Percentiles rank a stretch among this genome's conserved stretches.
Conservation (phyloP, 768 basidiomycete species). For the Austroboletus festivus region DNA sequence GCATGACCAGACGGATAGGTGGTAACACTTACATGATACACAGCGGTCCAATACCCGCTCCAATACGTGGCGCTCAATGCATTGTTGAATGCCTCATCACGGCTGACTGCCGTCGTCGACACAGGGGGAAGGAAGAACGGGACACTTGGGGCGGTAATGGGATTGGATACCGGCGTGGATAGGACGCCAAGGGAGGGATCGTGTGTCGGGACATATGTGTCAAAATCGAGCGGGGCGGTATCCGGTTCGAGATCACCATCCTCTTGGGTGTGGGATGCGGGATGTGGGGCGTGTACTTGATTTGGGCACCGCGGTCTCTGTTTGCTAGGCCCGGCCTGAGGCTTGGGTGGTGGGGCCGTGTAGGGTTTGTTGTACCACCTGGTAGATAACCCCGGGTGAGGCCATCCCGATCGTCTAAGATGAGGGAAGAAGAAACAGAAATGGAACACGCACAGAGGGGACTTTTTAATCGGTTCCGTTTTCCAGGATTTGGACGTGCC, state of each 20-base stretch:
- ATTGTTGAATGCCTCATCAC: slow-evolving; percentile 74
- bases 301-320: neutral
- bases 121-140: slow-evolving; percentile 32
- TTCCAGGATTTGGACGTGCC: slow-evolving; percentile 73
- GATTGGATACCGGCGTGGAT: slow-evolving; percentile 18
- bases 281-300: no score
- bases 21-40: slow-evolving; percentile 61
- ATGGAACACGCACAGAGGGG: slow-evolving; percentile 61
- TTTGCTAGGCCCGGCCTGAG: slow-evolving; percentile 9
- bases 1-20: no score
- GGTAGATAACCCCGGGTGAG: neutral
- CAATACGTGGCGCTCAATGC: slow-evolving; percentile 83
- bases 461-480: slow-evolving; percentile 62
- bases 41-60: slow-evolving; percentile 84
- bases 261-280: no score
- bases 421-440: neutral
- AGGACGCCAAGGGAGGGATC: slow-evolving; percentile 55
- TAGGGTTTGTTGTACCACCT: slow-evolving; percentile 80
- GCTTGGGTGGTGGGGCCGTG: slow-evolving; percentile 14
- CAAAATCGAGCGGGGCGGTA: slow-evolving; percentile 64
- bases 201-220: slow-evolving; percentile 67
- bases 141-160: slow-evolving; percentile 2
- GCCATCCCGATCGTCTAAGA: neutral
- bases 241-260: slow-evolving; percentile 36
- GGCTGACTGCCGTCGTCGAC: slow-evolving; percentile 43